Evolutionary conservation across 768 basidiomycete species (phyloP).

Genomic region (Neoboletus magnificus): DNA sequence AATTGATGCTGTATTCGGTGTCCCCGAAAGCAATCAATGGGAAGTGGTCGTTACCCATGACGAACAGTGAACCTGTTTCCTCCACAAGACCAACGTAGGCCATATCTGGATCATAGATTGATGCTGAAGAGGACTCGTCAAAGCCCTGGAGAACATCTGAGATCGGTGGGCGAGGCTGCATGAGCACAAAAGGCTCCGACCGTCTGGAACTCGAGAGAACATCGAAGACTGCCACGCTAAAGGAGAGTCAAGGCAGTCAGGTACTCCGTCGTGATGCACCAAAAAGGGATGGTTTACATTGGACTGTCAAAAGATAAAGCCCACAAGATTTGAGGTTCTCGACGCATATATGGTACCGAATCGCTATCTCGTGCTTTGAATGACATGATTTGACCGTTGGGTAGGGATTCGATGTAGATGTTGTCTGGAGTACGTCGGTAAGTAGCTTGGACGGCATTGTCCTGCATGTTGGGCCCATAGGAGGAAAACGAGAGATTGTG

Average conservation of each 20-base stretch:
- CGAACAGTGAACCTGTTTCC: conserved; percentile 72
- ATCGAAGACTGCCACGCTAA: conserved; percentile 82
- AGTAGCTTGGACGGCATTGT: conserved; percentile 63
- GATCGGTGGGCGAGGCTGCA: conserved; percentile 80
- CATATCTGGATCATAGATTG: conserved; percentile 46
- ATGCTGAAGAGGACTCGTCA: conserved; percentile 33
- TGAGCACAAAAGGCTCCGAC: conserved; percentile 71
- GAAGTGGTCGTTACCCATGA: conserved; percentile 77
- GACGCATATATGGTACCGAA: conserved; percentile 24
- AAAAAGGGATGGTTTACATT: conserved; percentile 47
- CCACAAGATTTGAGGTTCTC: conserved; percentile 52
- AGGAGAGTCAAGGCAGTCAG: background rate
- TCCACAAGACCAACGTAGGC: conserved; percentile 83
- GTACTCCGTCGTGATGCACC: background rate
- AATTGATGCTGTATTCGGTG: conserved; percentile 34
- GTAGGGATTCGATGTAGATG: conserved; percentile 75
- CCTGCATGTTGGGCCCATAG: conserved; percentile 91
- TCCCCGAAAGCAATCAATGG: conserved; percentile 78
- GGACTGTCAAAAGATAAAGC: conserved; percentile 56
- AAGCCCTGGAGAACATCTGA: conserved; percentile 63
- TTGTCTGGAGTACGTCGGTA: conserved; percentile 80
- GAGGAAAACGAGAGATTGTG: conserved; percentile 89
- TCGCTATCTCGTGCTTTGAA: conserved; percentile 49
- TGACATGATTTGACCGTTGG: conserved; percentile 74
- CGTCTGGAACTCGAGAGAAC: conserved; percentile 50